These are phyloP conservation scores for Guyanaporus albipodus DNA, from an alignment of 768 basidiomycete species.

Conservation along the genomic window DNA sequence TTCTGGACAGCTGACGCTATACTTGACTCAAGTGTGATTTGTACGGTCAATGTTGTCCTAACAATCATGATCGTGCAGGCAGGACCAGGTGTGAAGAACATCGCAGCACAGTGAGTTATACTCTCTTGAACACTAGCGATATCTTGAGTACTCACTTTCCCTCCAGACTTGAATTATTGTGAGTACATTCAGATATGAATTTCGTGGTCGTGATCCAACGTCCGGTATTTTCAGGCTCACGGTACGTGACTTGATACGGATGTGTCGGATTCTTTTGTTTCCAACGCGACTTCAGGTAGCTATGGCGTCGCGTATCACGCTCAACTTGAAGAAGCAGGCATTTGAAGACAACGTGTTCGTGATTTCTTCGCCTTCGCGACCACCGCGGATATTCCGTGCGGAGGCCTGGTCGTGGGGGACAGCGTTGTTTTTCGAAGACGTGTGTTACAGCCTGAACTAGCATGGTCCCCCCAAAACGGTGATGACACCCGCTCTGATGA, in stretches of 20 bases:
- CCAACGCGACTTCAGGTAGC: constrained; percentile 37
- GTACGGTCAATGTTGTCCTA: constrained; percentile 34
- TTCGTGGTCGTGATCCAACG: constrained; percentile 31
- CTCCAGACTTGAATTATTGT: constrained; percentile 41
- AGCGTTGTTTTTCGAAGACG: constrained; percentile 7
- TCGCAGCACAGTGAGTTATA: constrained; percentile 32
- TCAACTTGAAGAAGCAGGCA: constrained; percentile 47
- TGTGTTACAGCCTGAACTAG: too few species aligned
- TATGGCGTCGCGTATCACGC: constrained; percentile 68
- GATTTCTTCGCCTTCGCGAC: not conserved
- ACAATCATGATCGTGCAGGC: constrained; percentile 38
- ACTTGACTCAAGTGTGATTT: constrained; percentile 32
- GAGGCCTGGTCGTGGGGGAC: not conserved
- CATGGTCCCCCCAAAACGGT: too few species aligned
- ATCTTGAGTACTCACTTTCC: not conserved
- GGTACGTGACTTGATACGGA: constrained; percentile 5
- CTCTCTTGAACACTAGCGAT: not conserved
- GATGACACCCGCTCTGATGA: too few species aligned
- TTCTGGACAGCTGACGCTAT: not conserved
- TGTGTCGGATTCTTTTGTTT: not conserved
- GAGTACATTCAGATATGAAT: constrained; percentile 21
- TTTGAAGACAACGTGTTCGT: not conserved
- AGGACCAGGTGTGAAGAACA: constrained; percentile 30
- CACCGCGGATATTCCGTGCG: not conserved
- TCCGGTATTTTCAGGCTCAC: constrained; percentile 22